Evolutionary conservation across 768 basidiomycete species (phyloP), one percentile per base, ranked within the genome.

Genomic region (Leccinum pellstonianum): DNA sequence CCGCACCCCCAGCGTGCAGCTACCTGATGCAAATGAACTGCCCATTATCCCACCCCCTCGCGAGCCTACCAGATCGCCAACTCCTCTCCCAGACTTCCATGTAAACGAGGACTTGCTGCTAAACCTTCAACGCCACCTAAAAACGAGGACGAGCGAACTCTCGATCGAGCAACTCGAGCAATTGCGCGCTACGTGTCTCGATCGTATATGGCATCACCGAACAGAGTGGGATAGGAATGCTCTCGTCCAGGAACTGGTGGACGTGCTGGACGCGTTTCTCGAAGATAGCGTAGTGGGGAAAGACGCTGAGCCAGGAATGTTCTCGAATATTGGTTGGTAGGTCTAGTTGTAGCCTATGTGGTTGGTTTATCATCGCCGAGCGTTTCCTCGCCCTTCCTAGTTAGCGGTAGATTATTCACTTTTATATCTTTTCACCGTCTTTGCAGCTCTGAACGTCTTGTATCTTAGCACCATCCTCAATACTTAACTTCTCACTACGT

Each of bases 81-180:
- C 88, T 0, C 90, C 90, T 1, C 78, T 87, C 3, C 93, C 93
- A 2, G 86, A 89, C 43, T 97, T 99, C 73, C 72, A 83, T 46
- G 67, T 96, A 14, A 79, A 90, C 52, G 76, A 82, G 23, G 68
- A 61, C 2, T 68, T 78, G 10, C 64, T 96, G 25, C 66, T 65
- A 0, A 68, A 79, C 10, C 80, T 98, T 0, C 73, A 77, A 57
- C 49, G 70, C 3, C 73, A 77, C 49, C 70, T 98, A 27, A 75
- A 75, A 37, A 76, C 81, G 17, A 70, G 70, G 49, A 97, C 96
- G 1, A 70, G 61, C 6, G 70, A 68, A 0, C 77, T 98, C 47
- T 91, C 80, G 25, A 80, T 98, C 53, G 97, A 99, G 69, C 86
- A 96, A 69, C 82, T 99, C 6, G 97, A 98, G 70, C 95, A 98